phyloP scores from a whole-genome alignment of 78 protist genomes.

The Emiliania huxleyi region DNA sequence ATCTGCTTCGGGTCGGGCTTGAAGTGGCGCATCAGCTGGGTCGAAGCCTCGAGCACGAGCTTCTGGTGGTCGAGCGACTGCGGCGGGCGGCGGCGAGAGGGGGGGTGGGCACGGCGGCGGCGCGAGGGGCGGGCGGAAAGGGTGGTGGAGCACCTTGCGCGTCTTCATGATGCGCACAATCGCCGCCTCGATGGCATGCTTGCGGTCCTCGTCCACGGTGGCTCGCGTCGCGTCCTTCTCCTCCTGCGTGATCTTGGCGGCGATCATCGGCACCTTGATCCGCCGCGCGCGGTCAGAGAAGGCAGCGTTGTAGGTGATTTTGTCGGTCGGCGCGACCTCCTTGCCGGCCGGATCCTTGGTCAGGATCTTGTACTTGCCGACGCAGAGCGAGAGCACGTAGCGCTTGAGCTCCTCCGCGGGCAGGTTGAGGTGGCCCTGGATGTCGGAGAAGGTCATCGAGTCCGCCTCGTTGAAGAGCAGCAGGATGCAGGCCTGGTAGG shows the following conservation, averaged over 20 bases:
- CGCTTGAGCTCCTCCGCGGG: constrained; percentile 48
- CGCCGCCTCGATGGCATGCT: constrained; percentile 48
- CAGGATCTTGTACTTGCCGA: constrained; percentile 9
- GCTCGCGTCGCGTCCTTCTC: constrained; percentile 43
- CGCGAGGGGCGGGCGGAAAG: not conserved
- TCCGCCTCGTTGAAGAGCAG: constrained; percentile 36
- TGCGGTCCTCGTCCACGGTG: constrained; percentile 60
- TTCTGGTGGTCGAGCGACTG: constrained; percentile 34
- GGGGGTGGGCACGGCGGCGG: not conserved
- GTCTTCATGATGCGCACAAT: constrained; percentile 67
- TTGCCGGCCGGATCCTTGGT: not conserved
- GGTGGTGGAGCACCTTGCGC: constrained; percentile 31
- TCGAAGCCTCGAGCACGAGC: constrained; percentile 48
- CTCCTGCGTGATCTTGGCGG: constrained; percentile 43
- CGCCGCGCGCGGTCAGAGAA: constrained; percentile 17
- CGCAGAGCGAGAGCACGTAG: constrained; percentile 10
- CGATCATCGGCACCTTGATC: constrained; percentile 35
- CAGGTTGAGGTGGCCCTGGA: constrained; percentile 21
- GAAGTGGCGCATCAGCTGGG: constrained; percentile 64
- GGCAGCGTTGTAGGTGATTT: not conserved
- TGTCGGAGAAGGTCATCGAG: not conserved
- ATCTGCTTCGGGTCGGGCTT: constrained; percentile 66
- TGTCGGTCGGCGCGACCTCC: not conserved
- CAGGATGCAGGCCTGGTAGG: constrained; percentile 41
- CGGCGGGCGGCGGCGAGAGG: too few species aligned